Evolutionary conservation across 805 yeast species (phyloP).

Genomic region (Lipomyces orientalis): DNA sequence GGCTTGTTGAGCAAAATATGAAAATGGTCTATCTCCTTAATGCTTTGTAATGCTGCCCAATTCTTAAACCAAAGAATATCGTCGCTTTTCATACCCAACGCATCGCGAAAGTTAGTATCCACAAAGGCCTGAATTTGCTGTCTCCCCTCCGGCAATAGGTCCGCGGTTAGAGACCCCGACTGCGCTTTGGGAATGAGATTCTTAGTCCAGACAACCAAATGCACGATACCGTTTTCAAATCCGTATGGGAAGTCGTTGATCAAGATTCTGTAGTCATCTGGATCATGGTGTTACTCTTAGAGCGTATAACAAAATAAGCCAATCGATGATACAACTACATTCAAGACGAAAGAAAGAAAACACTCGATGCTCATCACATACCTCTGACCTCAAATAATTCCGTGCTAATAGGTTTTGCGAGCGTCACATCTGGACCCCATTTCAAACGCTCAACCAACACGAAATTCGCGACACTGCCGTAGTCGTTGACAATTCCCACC

Average conservation of each 20-base stretch:
- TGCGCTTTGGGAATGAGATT: constrained; percentile 49
- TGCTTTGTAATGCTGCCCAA: constrained; percentile 62
- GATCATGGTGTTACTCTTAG: background rate
- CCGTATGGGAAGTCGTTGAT: constrained; percentile 63
- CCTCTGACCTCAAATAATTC: constrained; percentile 35
- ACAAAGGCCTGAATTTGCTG: constrained; percentile 51
- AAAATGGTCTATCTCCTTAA: constrained; percentile 60
- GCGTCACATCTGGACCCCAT: constrained; percentile 40
- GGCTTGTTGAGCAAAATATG: constrained; percentile 54
- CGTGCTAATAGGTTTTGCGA: constrained; percentile 15
- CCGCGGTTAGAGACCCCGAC: constrained; percentile 50
- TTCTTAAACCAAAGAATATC: constrained; percentile 62
- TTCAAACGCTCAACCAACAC: constrained; percentile 38
- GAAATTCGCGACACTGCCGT: constrained; percentile 42
- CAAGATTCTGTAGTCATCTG: constrained; percentile 50
- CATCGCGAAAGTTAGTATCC: constrained; percentile 49
- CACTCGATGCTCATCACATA: constrained; percentile 5
- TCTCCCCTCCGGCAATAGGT: constrained; percentile 48
- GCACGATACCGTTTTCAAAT: constrained; percentile 54
- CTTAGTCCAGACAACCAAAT: constrained; percentile 64
- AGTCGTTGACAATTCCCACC: constrained; percentile 20
- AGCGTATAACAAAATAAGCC: background rate
- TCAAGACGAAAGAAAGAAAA: background rate
- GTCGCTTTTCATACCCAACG: constrained; percentile 47
- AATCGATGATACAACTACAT: background rate